phyloP scores from a whole-genome alignment of 2,329 filamentous ascomycete genomes.

The Paecilomyces dactylethromorphus region DNA sequence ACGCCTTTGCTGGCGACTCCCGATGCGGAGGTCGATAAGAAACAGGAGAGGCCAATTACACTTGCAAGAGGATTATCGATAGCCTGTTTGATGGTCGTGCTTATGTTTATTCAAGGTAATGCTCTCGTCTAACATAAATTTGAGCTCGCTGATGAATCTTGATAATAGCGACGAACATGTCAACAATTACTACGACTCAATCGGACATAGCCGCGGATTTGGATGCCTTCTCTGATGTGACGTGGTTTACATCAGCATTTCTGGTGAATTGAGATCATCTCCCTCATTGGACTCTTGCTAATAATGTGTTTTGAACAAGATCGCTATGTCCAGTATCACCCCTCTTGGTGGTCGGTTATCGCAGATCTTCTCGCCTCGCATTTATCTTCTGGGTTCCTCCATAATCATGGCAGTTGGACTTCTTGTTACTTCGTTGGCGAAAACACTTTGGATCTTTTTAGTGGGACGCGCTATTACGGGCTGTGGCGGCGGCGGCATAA shows the following conservation, averaged over 20 bases:
- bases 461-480: constrained; percentile 63
- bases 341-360: constrained; percentile 67
- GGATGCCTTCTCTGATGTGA: constrained; percentile 63
- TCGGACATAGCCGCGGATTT: constrained; percentile 69
- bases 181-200: constrained; percentile 74
- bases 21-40: not conserved
- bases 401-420: constrained; percentile 55
- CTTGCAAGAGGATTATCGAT: constrained; percentile 10
- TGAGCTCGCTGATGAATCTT: not conserved
- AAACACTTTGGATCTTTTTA: constrained; percentile 57
- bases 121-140: not conserved
- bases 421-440: constrained; percentile 57
- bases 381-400: constrained; percentile 58
- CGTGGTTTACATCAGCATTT: constrained; percentile 77
- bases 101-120: constrained; percentile 19
- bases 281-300: not conserved
- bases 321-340: constrained; percentile 53
- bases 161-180: constrained; percentile 59
- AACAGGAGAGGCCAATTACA: not conserved
- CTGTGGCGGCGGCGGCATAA: constrained; percentile 62
- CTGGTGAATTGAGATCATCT: constrained; percentile 39
- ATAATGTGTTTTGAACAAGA: constrained; percentile 36
- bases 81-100: constrained; percentile 15
- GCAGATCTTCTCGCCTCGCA: constrained; percentile 64
- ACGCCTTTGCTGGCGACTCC: not conserved